Percentiles rank a stretch among this genome's conserved stretches.
These are phyloP conservation scores for Phyllostachys edulis DNA, from an alignment of 176 grass and related monocot genomes.

Conservation along the genomic window DNA sequence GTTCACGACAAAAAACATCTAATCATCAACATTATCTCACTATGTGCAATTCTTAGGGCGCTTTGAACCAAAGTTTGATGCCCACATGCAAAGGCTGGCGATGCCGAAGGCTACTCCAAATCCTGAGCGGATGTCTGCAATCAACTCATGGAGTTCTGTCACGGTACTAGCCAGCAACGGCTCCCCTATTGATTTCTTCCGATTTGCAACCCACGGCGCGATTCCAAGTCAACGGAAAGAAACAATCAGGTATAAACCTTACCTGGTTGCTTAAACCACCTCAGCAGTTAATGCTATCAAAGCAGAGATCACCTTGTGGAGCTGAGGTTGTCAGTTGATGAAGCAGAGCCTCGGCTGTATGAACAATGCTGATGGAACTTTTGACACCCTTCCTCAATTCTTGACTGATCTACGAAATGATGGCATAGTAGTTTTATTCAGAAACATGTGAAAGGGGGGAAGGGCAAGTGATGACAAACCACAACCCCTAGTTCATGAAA, in stretches of 20 bases:
- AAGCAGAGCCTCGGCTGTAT: conserved; percentile 57
- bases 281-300: not conserved
- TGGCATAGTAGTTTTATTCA: no score
- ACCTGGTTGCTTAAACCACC: not conserved
- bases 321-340: conserved; percentile 21
- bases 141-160: conserved; percentile 54
- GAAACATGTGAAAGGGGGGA: not conserved
- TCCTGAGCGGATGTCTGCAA: conserved; percentile 46
- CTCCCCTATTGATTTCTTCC: conserved; percentile 23
- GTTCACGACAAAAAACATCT: no score
- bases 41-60: not conserved
- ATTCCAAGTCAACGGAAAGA: conserved; percentile 42
- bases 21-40: not conserved
- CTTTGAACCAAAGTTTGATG: conserved; percentile 33
- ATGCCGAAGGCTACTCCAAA: conserved; percentile 51
- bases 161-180: conserved; percentile 50
- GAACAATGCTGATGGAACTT: conserved; percentile 55
- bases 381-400: conserved; percentile 57
- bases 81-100: conserved; percentile 44
- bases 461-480: not conserved
- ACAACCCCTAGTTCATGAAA: not conserved
- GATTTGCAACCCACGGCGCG: conserved; percentile 27
- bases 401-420: conserved; percentile 46
- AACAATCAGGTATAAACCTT: conserved; percentile 19
- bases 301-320: conserved; percentile 37